Evolutionary conservation across 176 grass and related monocot species (phyloP), one percentile per base, ranked within the genome.

Genomic region (Zizania latifolia): DNA sequence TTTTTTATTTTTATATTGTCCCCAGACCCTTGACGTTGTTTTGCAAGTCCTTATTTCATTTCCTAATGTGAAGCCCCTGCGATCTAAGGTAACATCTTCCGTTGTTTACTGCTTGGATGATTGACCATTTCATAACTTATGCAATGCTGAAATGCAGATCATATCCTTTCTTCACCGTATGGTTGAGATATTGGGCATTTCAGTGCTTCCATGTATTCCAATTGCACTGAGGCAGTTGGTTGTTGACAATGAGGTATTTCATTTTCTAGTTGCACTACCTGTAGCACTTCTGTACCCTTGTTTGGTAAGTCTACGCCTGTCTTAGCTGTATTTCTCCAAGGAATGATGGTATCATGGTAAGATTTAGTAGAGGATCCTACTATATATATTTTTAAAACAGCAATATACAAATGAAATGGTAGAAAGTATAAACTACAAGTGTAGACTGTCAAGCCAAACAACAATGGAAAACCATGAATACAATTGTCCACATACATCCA

Each of bases 101-200:
- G 60, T 70, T 72, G 72, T 61, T 51, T 7, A 46, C 24, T 69
- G 55, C 50, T 85, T 50, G 71, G 60, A 73, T 84, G 31, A 78
- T 74, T 64, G 53, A 82, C 41, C 22, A 85, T 44, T 76, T 43
- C 7, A 13, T 38, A 77, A 83, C 27, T 65, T 41, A 8, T 65
- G 58, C 28, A 81, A 65, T 65, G 15, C 40, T 72, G 30, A 70
- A 84, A 78, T 87, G 66, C 86, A 99, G 95, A 80, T 94, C 12
- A 90, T 84, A 72, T 94, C 95, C 8, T 99, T 94, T 86, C 62
- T 99, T 39, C 95, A 99, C 83, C 82, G 95, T 55, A 99, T 99
- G 95, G 80, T 99, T 62, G 91, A 99, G 74, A 99, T 90, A 76
- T 88, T 99, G 78, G 95, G 91, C 74, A 58, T 64, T 44, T 90